Evolutionary conservation across 1,284 basidiomycete species (phyloP), one percentile per base, ranked within the genome.

Genomic region (Trametes sp.): DNA sequence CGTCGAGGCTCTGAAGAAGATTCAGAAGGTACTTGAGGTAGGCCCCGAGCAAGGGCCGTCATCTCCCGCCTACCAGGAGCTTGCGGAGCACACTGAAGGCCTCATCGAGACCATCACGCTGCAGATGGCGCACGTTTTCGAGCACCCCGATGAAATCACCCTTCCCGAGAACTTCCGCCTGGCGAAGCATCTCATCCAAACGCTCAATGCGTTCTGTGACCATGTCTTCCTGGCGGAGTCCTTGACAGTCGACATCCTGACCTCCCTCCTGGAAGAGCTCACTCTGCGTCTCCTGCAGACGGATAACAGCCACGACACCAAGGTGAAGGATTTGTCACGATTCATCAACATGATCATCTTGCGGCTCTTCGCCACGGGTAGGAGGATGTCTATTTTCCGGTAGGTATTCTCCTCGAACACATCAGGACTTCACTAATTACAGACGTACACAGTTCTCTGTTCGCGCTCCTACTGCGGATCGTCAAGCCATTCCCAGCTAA

Each of bases 301-400:
- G 46, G 95, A 98, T 70, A 94, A 96, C 70, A 93, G 88, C 66
- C 76, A 78, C 23, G 81, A 90, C 57, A 85, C 83, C 72, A 87
- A 92, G 70, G 84, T 95, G 61, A 93, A 95, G 76, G 92, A 98
- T 76, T 75, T 98, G 69, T 96, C 96, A 23, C 89, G 95, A 62
- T 98, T 98, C 77, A 95, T 99, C 78, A 99, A 99, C 78, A 97
- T 98, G 90, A 96, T 99, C 62, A 93, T 99, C 62, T 83, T 99
- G 57, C 89, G 96, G 31, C 78, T 97, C 56, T 97, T 99, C 78
- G 92, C 95, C 35, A 96, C 95, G 16, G 93, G 94, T 33, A 85
- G 95, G 68, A 86, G 94, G 63, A 96, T 97, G 84, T 89, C 94
- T 0, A 92, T 98, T 54, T 98, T 98, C 80, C 87, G 93, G 92